phyloP scores from a whole-genome alignment of 1,284 basidiomycete species.

The Kwoniella shivajii region DNA sequence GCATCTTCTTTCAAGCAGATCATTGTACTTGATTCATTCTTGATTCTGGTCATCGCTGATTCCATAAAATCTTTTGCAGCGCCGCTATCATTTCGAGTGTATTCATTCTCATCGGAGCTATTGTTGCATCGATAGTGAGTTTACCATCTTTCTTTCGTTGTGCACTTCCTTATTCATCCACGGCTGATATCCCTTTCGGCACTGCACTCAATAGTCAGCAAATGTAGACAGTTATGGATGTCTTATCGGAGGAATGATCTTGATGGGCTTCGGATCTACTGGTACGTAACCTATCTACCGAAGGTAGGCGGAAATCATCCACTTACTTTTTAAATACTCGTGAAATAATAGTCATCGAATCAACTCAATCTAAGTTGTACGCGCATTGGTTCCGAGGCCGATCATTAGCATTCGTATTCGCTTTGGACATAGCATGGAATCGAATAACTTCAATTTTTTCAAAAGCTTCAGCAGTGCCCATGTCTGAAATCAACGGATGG shows the following conservation, averaged over 20 bases:
- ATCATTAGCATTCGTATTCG: constrained; percentile 37
- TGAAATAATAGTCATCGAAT: constrained; percentile 36
- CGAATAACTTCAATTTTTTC: constrained; percentile 38
- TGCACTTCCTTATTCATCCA: no score
- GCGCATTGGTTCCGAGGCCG: constrained; percentile 47
- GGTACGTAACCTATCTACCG: constrained; percentile 5
- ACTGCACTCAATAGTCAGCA: constrained; percentile 30
- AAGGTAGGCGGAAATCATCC: not conserved
- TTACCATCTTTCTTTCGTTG: not conserved
- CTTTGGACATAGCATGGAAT: constrained; percentile 45
- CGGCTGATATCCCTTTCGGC: no score
- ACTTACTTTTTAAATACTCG: not conserved
- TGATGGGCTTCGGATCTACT: constrained; percentile 44
- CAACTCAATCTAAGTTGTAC: constrained; percentile 46
- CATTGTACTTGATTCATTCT: no score
- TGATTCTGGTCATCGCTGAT: not conserved
- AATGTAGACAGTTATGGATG: constrained; percentile 35
- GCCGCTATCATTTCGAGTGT: constrained; percentile 42
- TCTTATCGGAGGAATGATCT: constrained; percentile 34
- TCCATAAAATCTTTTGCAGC: not conserved
- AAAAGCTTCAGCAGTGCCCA: constrained; percentile 46
- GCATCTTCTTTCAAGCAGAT: no score
- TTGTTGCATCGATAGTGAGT: constrained; percentile 41
- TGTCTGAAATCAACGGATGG: constrained; percentile 47
- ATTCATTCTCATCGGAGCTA: constrained; percentile 45